Percentiles rank a stretch among this genome's conserved stretches.
phyloP scores from a whole-genome alignment of 257 asterid genomes.

The Nicotiana sylvestris region DNA sequence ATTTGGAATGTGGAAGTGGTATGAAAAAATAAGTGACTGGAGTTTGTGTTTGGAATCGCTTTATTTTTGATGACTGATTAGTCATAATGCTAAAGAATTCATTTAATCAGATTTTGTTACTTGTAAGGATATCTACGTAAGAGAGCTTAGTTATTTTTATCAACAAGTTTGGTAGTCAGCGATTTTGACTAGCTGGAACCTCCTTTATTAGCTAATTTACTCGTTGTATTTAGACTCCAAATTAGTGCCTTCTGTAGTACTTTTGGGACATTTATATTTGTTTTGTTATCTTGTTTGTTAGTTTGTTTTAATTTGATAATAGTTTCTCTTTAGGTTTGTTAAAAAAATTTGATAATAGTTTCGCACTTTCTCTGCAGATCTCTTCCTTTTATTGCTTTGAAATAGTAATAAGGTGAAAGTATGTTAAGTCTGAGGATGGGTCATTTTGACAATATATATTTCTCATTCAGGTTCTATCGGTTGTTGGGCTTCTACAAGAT shows the following conservation, averaged over 20 bases:
- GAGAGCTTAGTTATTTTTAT: background rate
- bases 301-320: no score
- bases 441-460: background rate
- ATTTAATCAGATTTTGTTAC: background rate
- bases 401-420: background rate
- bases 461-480: constrained; percentile 76
- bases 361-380: background rate
- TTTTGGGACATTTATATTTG: background rate
- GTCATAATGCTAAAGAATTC: background rate
- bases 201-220: background rate
- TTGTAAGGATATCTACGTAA: background rate
- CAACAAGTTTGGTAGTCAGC: background rate
- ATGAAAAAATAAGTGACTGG: background rate
- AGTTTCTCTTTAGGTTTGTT: no score
- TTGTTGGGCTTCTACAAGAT: constrained; percentile 93
- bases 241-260: background rate
- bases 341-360: no score
- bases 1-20: background rate
- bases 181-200: background rate
- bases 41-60: background rate
- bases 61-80: background rate
- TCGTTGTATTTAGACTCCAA: background rate
- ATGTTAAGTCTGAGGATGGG: background rate
- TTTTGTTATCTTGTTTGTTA: background rate
- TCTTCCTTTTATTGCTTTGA: background rate